A percentile compares a stretch with the other conserved stretches of the same genome.
phyloP scores from a whole-genome alignment of 306 rosid species.

The Begonia masoniana region DNA sequence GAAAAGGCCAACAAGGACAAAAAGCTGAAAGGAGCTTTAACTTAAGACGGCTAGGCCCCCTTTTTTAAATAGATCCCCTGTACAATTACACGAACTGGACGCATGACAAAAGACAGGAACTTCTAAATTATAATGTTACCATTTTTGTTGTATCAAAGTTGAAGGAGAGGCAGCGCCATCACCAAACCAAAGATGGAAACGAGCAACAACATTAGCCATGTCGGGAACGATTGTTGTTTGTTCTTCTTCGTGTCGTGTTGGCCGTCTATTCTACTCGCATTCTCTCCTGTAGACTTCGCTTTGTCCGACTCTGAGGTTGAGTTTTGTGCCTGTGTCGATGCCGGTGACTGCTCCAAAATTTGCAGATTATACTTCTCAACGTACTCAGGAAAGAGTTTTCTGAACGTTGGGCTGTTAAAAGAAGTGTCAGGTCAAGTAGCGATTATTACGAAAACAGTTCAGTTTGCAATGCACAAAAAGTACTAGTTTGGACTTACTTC shows the following conservation, averaged over 20 bases:
- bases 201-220: slow-evolving; percentile 85
- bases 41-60: background rate
- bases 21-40: background rate
- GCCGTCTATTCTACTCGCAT: slow-evolving; percentile 25
- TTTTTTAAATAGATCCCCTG: background rate
- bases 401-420: slow-evolving; percentile 59
- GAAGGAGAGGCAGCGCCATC: slow-evolving; percentile 94
- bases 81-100: background rate
- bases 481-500: slow-evolving; percentile 43
- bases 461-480: background rate
- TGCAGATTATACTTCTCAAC: slow-evolving; percentile 77
- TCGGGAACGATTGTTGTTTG: slow-evolving; percentile 51
- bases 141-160: slow-evolving; percentile 35
- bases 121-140: slow-evolving; percentile 11
- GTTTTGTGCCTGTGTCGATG: slow-evolving; percentile 20
- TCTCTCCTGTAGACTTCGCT: slow-evolving; percentile 32
- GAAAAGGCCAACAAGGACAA: too few relatives aligned
- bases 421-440: slow-evolving; percentile 6
- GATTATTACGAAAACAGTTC: background rate
- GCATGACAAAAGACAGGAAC: background rate
- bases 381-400: slow-evolving; percentile 87
- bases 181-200: slow-evolving; percentile 79
- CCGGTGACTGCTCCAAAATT: slow-evolving; percentile 39
- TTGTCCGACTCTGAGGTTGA: slow-evolving; percentile 31
- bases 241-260: slow-evolving; percentile 31